These are phyloP conservation scores for Sanghuangporus sanghuang DNA, from an alignment of 1,284 basidiomycete genomes.

Conservation along the genomic window DNA sequence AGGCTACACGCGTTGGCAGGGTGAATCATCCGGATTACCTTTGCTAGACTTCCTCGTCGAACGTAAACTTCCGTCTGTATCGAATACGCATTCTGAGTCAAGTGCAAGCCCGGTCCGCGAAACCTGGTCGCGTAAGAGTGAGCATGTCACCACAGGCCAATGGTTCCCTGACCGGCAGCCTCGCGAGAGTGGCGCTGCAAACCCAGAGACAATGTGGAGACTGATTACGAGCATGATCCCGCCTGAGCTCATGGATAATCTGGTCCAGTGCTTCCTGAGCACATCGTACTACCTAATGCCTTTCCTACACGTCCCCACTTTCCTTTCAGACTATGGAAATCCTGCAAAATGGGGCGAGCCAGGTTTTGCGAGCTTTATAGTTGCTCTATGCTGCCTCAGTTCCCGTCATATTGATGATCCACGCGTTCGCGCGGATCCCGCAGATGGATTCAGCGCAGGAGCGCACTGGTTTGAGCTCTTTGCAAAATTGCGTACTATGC, in stretches of 20 bases:
- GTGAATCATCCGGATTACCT: slow-evolving; percentile 85
- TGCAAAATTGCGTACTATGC: slow-evolving; percentile 75
- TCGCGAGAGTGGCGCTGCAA: slow-evolving; percentile 62
- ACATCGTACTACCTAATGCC: slow-evolving; percentile 90
- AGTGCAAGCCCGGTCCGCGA: slow-evolving; percentile 23
- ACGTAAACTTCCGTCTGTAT: slow-evolving; percentile 31
- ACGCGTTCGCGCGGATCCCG: slow-evolving; percentile 74
- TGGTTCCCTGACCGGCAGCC: slow-evolving; percentile 80
- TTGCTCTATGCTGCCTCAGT: slow-evolving; percentile 82
- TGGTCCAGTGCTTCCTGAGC: slow-evolving; percentile 78
- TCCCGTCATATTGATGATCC: slow-evolving; percentile 88
- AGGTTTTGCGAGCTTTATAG: slow-evolving; percentile 87
- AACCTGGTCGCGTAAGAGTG: slow-evolving; percentile 25
- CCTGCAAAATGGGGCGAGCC: slow-evolving; percentile 91
- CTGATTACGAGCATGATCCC: slow-evolving; percentile 71
- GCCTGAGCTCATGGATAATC: slow-evolving; percentile 86
- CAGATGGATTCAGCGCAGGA: slow-evolving; percentile 80
- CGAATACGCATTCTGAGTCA: slow-evolving; percentile 30
- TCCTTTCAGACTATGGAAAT: slow-evolving; percentile 84
- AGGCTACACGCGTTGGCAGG: slow-evolving; percentile 81
- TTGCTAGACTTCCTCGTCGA: slow-evolving; percentile 79
- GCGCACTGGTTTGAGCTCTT: slow-evolving; percentile 88
- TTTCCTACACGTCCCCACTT: slow-evolving; percentile 86
- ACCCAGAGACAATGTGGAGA: slow-evolving; percentile 73
- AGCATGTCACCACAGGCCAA: slow-evolving; percentile 33